Conservation (phyloP, 2,329 filamentous ascomycete species). For the Penicillium palitans region DNA sequence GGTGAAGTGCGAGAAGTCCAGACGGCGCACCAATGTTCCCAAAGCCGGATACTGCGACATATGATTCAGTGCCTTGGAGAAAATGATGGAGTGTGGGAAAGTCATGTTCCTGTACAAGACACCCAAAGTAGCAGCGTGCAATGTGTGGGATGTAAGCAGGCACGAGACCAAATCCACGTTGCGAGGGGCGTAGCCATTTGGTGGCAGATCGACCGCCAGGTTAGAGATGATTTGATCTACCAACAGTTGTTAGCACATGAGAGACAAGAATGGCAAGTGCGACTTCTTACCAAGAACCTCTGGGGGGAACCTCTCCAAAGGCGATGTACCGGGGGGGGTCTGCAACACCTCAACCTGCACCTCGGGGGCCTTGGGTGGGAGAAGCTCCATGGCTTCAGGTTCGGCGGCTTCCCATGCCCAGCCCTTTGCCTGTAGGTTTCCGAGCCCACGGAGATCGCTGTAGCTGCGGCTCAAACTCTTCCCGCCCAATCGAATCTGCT, state of each 20-base stretch:
- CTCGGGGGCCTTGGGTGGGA: slow-evolving; percentile 17
- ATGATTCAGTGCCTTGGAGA: slow-evolving; percentile 75
- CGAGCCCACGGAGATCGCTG: slow-evolving; percentile 42
- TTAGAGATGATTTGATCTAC: slow-evolving; percentile 72
- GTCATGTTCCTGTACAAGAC: slow-evolving; percentile 78
- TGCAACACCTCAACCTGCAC: slow-evolving; percentile 26
- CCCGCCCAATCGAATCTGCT: slow-evolving; percentile 47
- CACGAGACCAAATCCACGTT: slow-evolving; percentile 77
- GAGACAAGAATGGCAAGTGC: not conserved
- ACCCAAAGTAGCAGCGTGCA: slow-evolving; percentile 71
- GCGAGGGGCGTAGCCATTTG: slow-evolving; percentile 72
- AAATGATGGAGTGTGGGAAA: slow-evolving; percentile 79
- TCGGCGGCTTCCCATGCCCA: slow-evolving; percentile 46
- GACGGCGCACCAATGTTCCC: slow-evolving; percentile 72
- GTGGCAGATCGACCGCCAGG: slow-evolving; percentile 70
- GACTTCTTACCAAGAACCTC: slow-evolving; percentile 66
- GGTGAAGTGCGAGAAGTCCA: slow-evolving; percentile 86
- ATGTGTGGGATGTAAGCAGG: slow-evolving; percentile 70
- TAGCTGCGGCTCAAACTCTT: slow-evolving; percentile 48
- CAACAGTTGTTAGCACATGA: slow-evolving; percentile 8
- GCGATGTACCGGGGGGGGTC: slow-evolving; percentile 43
- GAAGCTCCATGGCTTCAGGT: slow-evolving; percentile 23
- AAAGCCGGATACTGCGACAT: slow-evolving; percentile 66
- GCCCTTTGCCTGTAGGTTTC: slow-evolving; percentile 38
- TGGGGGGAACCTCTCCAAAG: slow-evolving; percentile 66